These are phyloP conservation scores for Cafeteria roenbergensis DNA, from an alignment of 108 stramenopile genomes.

Conservation along the genomic window DNA sequence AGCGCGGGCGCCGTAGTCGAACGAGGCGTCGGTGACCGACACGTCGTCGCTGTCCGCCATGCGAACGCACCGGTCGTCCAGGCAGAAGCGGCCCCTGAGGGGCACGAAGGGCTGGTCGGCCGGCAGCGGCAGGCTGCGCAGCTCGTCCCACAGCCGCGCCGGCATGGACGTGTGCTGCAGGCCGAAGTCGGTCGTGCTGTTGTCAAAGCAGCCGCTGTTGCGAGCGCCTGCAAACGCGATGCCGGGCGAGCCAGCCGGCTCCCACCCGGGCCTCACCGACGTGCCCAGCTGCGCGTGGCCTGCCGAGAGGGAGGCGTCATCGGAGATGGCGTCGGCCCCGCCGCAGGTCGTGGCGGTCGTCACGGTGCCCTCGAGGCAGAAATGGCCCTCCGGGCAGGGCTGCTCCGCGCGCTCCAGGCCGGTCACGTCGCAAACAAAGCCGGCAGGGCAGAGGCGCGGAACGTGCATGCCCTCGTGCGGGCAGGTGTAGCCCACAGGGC, in stretches of 20 bases:
- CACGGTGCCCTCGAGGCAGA: slow-evolving; percentile 49
- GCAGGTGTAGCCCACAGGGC: slow-evolving; percentile 50
- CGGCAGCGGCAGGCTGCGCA: slow-evolving; percentile 37
- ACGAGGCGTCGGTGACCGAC: slow-evolving; percentile 41
- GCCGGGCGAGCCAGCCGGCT: slow-evolving; percentile 15
- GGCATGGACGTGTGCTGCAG: slow-evolving; percentile 29
- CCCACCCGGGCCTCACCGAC: slow-evolving; percentile 30
- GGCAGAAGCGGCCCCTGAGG: slow-evolving; percentile 42
- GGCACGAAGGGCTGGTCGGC: slow-evolving; percentile 29
- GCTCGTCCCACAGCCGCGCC: slow-evolving; percentile 46
- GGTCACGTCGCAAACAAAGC: slow-evolving; percentile 51
- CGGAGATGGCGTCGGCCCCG: slow-evolving; percentile 21
- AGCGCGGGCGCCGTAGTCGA: slow-evolving; percentile 44
- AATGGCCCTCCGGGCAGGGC: slow-evolving; percentile 55
- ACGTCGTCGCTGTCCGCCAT: slow-evolving; percentile 48
- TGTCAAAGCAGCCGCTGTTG: slow-evolving; percentile 54
- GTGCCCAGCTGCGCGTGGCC: slow-evolving; percentile 35
- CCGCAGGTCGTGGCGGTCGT: slow-evolving; percentile 51
- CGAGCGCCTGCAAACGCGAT: slow-evolving; percentile 41
- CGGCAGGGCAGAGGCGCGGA: slow-evolving; percentile 50
- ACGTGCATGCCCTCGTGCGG: slow-evolving; percentile 47
- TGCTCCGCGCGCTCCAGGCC: slow-evolving; percentile 43
- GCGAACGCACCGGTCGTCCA: slow-evolving; percentile 49
- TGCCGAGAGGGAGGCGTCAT: slow-evolving; percentile 25
- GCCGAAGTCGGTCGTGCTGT: slow-evolving; percentile 51